phyloP scores from a whole-genome alignment of 2,329 filamentous ascomycete genomes.

The Sporothrix dimorphospora region DNA sequence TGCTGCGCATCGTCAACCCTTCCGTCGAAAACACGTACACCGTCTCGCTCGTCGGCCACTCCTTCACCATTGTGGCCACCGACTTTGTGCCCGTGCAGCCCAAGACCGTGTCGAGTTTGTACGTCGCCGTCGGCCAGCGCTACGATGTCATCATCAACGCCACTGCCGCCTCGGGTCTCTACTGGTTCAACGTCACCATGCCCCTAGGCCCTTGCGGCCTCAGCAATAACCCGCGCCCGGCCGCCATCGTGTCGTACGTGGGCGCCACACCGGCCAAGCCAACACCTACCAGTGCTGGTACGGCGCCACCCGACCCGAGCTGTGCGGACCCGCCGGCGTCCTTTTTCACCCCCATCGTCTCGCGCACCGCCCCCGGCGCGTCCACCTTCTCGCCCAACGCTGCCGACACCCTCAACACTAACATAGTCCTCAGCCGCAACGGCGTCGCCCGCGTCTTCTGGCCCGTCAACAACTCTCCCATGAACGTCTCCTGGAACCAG shows the following conservation, averaged over 20 bases:
- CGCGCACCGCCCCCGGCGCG: slow-evolving; percentile 32
- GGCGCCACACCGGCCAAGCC: slow-evolving; percentile 24
- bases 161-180: slow-evolving; percentile 36
- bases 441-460: slow-evolving; percentile 38
- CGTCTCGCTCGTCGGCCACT: slow-evolving; percentile 48
- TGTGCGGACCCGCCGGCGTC: slow-evolving; percentile 33
- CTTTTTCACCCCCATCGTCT: slow-evolving; percentile 34
- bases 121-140: slow-evolving; percentile 53
- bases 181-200: slow-evolving; percentile 50
- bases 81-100: slow-evolving; percentile 58
- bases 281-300: slow-evolving; percentile 39
- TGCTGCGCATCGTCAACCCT: slow-evolving; percentile 53
- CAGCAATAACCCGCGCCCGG: slow-evolving; percentile 37
- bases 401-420: slow-evolving; percentile 29
- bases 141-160: slow-evolving; percentile 54
- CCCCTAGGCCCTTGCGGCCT: slow-evolving; percentile 36
- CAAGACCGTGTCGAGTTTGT: slow-evolving; percentile 53
- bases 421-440: slow-evolving; percentile 33
- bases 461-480: slow-evolving; percentile 39
- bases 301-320: slow-evolving; percentile 31
- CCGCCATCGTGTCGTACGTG: slow-evolving; percentile 39
- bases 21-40: slow-evolving; percentile 54
- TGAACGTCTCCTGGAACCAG: slow-evolving; percentile 42
- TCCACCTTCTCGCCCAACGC: slow-evolving; percentile 32
- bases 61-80: slow-evolving; percentile 53